phyloP scores from a whole-genome alignment of 257 asterid genomes.

The Oldenlandia corymbosa region DNA sequence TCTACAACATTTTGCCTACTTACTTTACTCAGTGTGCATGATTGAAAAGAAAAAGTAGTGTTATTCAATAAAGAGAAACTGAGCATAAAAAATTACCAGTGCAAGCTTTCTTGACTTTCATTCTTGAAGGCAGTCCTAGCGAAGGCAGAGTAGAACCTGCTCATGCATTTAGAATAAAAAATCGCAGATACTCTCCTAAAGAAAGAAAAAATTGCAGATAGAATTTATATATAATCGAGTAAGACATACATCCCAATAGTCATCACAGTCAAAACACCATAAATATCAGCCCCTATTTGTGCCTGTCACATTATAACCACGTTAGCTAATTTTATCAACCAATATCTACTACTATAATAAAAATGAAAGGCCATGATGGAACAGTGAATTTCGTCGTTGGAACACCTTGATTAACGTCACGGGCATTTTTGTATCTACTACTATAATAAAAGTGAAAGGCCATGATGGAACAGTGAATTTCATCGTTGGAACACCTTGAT shows the following conservation, averaged over 20 bases:
- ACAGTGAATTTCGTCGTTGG: too few relatives aligned
- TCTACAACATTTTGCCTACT: too few relatives aligned
- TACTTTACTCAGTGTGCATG: too few relatives aligned
- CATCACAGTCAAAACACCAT: slow-evolving; percentile 98
- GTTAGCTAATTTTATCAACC: slow-evolving; percentile 6
- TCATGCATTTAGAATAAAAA: slow-evolving; percentile 29
- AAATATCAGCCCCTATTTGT: slow-evolving; percentile 64
- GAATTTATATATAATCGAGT: slow-evolving; percentile 16
- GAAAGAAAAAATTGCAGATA: too few relatives aligned
- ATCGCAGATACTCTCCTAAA: slow-evolving; percentile 16
- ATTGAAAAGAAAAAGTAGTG: too few relatives aligned
- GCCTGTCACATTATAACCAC: slow-evolving; percentile 50
- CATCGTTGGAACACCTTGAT: too few relatives aligned
- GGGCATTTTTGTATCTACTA: too few relatives aligned
- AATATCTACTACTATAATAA: too few relatives aligned
- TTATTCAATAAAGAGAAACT: background rate
- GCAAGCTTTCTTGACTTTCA: slow-evolving; percentile 86
- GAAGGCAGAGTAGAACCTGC: slow-evolving; percentile 90
- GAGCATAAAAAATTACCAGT: slow-evolving; percentile 57
- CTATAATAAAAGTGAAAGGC: too few relatives aligned
- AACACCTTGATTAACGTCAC: too few relatives aligned
- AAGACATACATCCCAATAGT: slow-evolving; percentile 84
- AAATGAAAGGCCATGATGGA: too few relatives aligned
- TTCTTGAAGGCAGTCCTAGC: slow-evolving; percentile 97
- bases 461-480: too few relatives aligned